Base-by-base conservation (phyloP, 495 filamentous ascomycete species). In the Aspergillus steynii region DNA sequence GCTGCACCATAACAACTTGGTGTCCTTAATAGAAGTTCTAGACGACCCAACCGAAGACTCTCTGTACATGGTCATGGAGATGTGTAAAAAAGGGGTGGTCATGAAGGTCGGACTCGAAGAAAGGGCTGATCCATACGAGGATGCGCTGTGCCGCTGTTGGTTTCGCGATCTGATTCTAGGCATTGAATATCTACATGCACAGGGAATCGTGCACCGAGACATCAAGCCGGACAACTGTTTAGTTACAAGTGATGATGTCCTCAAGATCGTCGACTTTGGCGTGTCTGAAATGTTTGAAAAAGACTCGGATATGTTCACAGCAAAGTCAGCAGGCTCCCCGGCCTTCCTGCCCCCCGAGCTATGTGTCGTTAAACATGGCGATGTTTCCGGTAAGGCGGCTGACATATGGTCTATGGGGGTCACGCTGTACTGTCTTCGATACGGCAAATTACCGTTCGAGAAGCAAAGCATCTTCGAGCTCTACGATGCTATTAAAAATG, bases 361-460 rank as follows among this genome's bases (percentile, higher is more conserved):
- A 28, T 99, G 95, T 68, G 86, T 95, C 42, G 87, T 86, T 7
- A 93, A 85, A 59, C 95, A 97, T 70, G 94, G 94, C 10, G 86
- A 92, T 65, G 87, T 98, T 1, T 91, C 88, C 3, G 95, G 95
- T 27, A 91, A 85, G 68, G 92, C 95, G 3, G 92, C 92, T 6
- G 95, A 99, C 76, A 90, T 98, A 31, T 99, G 95, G 95, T 96
- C 96, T 0, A 99, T 99, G 96, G 95, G 95, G 7, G 89, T 97
- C 2, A 94, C 93, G 1, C 76, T 99, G 12, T 98, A 96, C 69
- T 99, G 95, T 71, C 81, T 99, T 26, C 83, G 90, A 48, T 99
- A 95, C 71, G 95, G 95, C 14, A 80, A 75, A 48, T 84, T 99
- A 50, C 95, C 95, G 0, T 99, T 97, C 66, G 89, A 90, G 63